phyloP scores from a whole-genome alignment of 768 basidiomycete genomes.

The Tulasnella sp. region DNA sequence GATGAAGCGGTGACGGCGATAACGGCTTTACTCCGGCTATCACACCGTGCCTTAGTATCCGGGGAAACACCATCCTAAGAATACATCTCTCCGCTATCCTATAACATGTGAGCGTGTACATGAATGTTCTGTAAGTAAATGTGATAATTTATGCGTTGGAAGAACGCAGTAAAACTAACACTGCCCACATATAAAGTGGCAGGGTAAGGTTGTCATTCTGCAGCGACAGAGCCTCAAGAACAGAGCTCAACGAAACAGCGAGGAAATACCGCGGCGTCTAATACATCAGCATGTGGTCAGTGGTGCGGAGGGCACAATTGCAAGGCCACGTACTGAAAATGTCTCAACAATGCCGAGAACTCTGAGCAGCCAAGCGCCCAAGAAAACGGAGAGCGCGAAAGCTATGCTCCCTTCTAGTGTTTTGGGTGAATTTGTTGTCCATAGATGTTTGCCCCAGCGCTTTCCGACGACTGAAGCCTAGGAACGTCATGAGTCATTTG shows the following conservation, averaged over 20 bases:
- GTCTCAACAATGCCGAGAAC: constrained; percentile 51
- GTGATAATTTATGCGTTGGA: constrained; percentile 1
- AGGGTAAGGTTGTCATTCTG: constrained; percentile 97
- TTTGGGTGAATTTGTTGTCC: constrained; percentile 76
- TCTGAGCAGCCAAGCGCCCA: constrained; percentile 58
- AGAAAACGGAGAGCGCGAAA: constrained; percentile 58
- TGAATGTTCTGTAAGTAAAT: too few relatives aligned
- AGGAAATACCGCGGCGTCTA: constrained; percentile 56
- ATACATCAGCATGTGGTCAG: not conserved
- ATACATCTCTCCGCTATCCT: too few relatives aligned
- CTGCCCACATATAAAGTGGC: constrained; percentile 92
- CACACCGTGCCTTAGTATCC: too few relatives aligned
- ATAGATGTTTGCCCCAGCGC: constrained; percentile 63
- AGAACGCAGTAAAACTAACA: constrained; percentile 51
- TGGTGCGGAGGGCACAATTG: not conserved
- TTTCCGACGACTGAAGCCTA: constrained; percentile 91
- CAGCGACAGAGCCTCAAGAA: constrained; percentile 82
- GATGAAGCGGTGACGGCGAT: too few relatives aligned
- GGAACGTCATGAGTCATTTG: not conserved
- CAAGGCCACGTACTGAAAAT: constrained; percentile 52
- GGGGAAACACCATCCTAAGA: too few relatives aligned
- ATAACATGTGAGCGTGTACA: too few relatives aligned
- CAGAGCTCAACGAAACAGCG: constrained; percentile 49
- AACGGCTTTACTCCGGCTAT: too few relatives aligned
- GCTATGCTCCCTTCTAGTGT: constrained; percentile 86